Evolutionary conservation across 768 basidiomycete genomes (phyloP), one percentile per base, ranked within the genome.

Genomic region (Ramaria rubella): DNA sequence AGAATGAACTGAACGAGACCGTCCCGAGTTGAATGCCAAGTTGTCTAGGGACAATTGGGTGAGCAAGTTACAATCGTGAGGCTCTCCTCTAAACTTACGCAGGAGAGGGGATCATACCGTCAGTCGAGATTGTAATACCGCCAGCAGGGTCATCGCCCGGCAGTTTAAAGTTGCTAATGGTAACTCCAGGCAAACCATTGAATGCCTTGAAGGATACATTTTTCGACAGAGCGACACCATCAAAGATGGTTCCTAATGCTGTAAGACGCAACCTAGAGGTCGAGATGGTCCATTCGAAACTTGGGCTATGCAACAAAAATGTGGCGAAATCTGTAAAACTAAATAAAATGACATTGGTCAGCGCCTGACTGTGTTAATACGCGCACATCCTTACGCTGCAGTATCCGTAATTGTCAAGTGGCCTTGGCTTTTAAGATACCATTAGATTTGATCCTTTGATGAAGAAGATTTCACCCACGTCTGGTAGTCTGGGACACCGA

Each of bases 231-330:
- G 74, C 70, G 27, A 88, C 78, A 56, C 78, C 77, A 58, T 86
- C 82, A 60, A 88, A 88, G 60, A 82, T 78, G 11, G 83, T 85
- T 15, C 82, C 83, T 1, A 88, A 76, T 4, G 87, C 85, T 2
- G 73, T 77, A 15, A 89, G 67, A 29, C 82, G 79, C 48, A 88
- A 78, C 40, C 73, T 78, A n/a, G 75, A 59, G 0, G 86, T 85
- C 5, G 83, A 83, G 46, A 88, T 82, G 1, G 79, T 83, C 86
- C 86, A 88, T 4, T 77, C 75, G 61, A 89, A 88, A 56, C 71
- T 75, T 19, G 76, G 74, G 49, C 79, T 81, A 61, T 87, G 86
- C 36, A 87, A 71, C 59, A 87, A 64, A 67, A 77, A 82, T 1
- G 78, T 82, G 0, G 86, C 81, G 63, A 86, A 88, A 11, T 73